Percentiles rank a stretch among this genome's conserved stretches.
phyloP scores from a whole-genome alignment of 345 rosid genomes.

The Heritiera littoralis region DNA sequence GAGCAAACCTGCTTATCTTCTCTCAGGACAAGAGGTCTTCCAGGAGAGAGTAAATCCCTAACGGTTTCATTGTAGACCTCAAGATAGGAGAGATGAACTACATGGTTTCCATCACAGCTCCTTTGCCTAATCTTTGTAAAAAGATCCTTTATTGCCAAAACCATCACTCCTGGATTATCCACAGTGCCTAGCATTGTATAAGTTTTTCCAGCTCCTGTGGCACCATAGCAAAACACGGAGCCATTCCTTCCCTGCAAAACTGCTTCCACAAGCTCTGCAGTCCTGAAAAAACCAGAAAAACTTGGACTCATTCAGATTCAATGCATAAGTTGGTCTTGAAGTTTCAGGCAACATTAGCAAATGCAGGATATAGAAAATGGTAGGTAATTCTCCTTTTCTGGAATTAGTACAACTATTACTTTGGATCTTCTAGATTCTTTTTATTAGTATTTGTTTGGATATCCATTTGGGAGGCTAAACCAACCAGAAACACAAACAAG shows the following conservation, averaged over 20 bases:
- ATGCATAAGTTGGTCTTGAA: background rate
- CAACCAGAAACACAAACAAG: background rate
- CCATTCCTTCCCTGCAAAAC: slow-evolving; percentile 93
- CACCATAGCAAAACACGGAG: slow-evolving; percentile 97
- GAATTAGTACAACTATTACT: background rate
- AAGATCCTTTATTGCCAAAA: slow-evolving; percentile 88
- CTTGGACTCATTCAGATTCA: background rate
- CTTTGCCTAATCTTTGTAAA: slow-evolving; percentile 82
- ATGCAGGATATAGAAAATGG: background rate
- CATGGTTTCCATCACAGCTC: slow-evolving; percentile 87
- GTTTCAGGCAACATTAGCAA: slow-evolving; percentile 14
- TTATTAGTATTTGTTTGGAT: background rate
- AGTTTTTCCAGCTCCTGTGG: slow-evolving; percentile 97
- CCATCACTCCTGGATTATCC: slow-evolving; percentile 98
- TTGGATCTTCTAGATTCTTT: background rate
- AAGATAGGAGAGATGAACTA: slow-evolving; percentile 88
- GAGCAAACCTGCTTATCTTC: slow-evolving; percentile 84
- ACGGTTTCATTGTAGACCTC: slow-evolving; percentile 95
- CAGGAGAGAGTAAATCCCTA: slow-evolving; percentile 92
- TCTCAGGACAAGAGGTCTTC: slow-evolving; percentile 90
- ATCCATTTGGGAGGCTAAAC: background rate
- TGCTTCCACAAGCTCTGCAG: slow-evolving; percentile 86
- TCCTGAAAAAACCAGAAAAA: slow-evolving; percentile 40
- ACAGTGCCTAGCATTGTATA: slow-evolving; percentile 90
- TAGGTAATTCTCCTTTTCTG: background rate